These are phyloP conservation scores for Macaranga tanarius DNA, from an alignment of 441 rosid genomes.

Conservation along the genomic window DNA sequence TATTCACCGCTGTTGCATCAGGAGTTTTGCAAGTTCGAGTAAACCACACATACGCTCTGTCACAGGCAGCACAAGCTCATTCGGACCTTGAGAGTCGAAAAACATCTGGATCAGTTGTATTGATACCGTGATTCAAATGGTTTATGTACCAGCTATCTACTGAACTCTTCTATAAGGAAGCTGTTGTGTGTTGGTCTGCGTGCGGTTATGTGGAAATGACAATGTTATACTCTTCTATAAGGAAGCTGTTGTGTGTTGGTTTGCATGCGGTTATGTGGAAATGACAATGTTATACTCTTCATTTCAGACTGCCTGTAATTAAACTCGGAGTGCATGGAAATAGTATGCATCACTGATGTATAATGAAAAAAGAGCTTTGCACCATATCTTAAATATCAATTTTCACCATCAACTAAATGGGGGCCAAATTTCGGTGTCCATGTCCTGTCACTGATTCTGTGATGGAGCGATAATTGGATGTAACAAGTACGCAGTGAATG, in stretches of 20 bases:
- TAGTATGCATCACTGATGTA: too few relatives aligned
- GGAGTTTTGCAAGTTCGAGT: slow-evolving; percentile 62
- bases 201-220: neutral
- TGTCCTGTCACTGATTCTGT: too few relatives aligned
- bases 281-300: neutral
- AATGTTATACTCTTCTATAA: neutral
- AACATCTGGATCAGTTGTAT: slow-evolving; percentile 72
- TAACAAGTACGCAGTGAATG: too few relatives aligned
- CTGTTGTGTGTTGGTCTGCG: neutral
- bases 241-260: neutral
- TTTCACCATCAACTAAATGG: too few relatives aligned
- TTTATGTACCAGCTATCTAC: neutral
- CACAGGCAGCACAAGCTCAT: slow-evolving; percentile 71
- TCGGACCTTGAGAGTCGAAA: slow-evolving; percentile 67
- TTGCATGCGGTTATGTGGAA: neutral
- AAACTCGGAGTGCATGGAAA: neutral
- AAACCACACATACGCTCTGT: slow-evolving; percentile 69
- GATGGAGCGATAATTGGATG: too few relatives aligned
- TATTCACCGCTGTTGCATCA: slow-evolving; percentile 55
- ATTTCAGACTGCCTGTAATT: neutral
- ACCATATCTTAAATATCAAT: too few relatives aligned
- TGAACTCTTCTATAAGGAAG: neutral
- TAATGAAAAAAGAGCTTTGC: too few relatives aligned
- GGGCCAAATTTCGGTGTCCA: too few relatives aligned
- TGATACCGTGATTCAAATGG: slow-evolving; percentile 51